Conservation (phyloP, 2,329 filamentous ascomycete species). For the Colletotrichum eleusines region DNA sequence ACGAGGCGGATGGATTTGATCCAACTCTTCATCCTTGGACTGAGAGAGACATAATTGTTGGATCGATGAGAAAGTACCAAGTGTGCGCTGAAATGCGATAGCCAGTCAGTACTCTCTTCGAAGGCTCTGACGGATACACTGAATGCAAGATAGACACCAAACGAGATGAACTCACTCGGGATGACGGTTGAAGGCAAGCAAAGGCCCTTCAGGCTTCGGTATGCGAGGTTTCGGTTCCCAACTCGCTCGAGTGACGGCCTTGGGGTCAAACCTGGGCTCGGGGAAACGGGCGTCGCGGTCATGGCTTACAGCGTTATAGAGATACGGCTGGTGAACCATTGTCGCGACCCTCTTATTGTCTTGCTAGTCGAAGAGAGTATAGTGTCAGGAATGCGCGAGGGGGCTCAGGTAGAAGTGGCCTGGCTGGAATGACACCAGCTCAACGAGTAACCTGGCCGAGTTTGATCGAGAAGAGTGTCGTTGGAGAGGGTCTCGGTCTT, state of each 20-base stretch:
- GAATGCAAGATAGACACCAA: background rate
- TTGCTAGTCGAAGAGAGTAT: background rate
- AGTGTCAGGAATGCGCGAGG: conserved; percentile 19
- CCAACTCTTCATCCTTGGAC: conserved; percentile 74
- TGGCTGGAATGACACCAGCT: conserved; percentile 26
- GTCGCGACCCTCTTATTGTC: conserved; percentile 15
- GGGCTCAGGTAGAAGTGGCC: background rate
- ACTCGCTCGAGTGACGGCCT: conserved; percentile 84
- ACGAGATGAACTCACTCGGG: conserved; percentile 74
- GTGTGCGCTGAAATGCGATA: conserved; percentile 62
- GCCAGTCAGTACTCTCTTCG: background rate
- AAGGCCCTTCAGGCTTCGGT: conserved; percentile 77
- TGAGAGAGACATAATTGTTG: conserved; percentile 74
- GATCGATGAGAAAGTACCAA: conserved; percentile 73
- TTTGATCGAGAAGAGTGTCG: background rate
- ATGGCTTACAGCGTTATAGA: conserved; percentile 72
- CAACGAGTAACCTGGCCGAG: background rate
- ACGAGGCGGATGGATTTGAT: conserved; percentile 77
- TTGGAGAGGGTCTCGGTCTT: background rate
- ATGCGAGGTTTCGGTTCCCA: conserved; percentile 72
- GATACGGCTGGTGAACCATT: conserved; percentile 69
- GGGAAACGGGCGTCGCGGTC: conserved; percentile 67
- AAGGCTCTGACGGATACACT: no score
- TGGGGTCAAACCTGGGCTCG: conserved; percentile 81
- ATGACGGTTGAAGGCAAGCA: conserved; percentile 86